Evolutionary conservation across 192 early-diverging fungal species (phyloP), one percentile per base, ranked within the genome.

Genomic region (Spizellomyces punctatus): DNA sequence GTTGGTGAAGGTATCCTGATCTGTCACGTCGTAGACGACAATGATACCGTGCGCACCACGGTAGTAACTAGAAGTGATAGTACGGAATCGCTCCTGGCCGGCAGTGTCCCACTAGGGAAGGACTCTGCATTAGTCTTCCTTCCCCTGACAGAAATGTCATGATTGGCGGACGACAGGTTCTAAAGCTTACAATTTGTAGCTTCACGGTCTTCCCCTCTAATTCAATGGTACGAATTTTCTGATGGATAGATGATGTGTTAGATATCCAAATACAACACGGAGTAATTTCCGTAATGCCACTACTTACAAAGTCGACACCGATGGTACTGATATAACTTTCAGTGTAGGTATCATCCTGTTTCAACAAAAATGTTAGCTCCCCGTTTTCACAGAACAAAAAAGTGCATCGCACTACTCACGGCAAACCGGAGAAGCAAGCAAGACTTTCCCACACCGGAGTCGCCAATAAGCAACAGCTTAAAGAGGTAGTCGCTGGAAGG

Each of bases 151-250:
- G 27, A 3, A 36, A 3, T 36, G 27, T 36, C 27, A 36, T 36
- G 27, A 36, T 36, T 36, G 27, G 27, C 27, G 3, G 27, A 36
- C 27, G 27, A 36, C 27, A 2, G 27, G 60, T 77, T 19, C 16
- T 5, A 17, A 56, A 12, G 77, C 87, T 58, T 89, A 92, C 91
- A 75, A 98, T 97, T 79, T 97, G 95, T 56, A 98, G 85, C 83
- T 98, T 98, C 46, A 98, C 95, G 48, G 94, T 97, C 81, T 98
- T 99, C 61, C 96, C 95, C 78, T 98, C 97, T 59, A 99, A 88
- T 76, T 99, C 97, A 67, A 98, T 98, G 60, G 95, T 98, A 74
- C 95, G 91, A 79, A 98, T 98, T 95, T 97, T 98, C 91, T 94
- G 82, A 54, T 27, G 52, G 41, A 16, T 8, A 48, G 47, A 66